These are phyloP conservation scores for Solanum appendiculatum DNA, from an alignment of 257 asterid species.

Conservation along the genomic window DNA sequence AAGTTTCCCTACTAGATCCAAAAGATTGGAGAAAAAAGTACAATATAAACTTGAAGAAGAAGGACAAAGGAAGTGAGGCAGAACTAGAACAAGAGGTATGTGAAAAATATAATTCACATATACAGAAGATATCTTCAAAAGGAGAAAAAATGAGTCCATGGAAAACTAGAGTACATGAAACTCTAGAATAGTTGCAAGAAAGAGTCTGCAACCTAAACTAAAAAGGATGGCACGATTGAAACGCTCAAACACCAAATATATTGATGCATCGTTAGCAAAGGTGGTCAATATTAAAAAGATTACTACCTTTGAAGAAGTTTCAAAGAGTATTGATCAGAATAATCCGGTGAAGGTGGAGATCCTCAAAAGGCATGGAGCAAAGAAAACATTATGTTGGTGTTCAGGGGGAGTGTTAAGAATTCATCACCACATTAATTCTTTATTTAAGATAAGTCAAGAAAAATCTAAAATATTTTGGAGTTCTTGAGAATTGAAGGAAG, in stretches of 20 bases:
- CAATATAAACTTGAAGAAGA: neutral
- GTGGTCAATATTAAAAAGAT: neutral
- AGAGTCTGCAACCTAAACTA: neutral
- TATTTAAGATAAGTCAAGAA: too few relatives aligned
- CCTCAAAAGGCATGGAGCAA: too few relatives aligned
- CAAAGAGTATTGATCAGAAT: too few relatives aligned
- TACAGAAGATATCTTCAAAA: neutral
- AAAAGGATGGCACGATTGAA: neutral
- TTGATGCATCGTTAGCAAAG: neutral
- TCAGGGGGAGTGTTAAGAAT: too few relatives aligned
- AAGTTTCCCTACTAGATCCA: neutral
- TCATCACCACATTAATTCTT: too few relatives aligned
- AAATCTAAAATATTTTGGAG: too few relatives aligned
- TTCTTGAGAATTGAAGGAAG: too few relatives aligned
- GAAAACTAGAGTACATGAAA: neutral
- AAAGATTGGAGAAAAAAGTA: neutral
- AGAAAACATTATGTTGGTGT: too few relatives aligned
- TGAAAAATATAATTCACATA: neutral
- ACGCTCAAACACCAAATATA: neutral
- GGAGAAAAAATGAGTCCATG: neutral
- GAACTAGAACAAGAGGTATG: neutral
- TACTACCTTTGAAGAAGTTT: neutral
- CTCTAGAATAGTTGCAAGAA: neutral
- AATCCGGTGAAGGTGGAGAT: too few relatives aligned
- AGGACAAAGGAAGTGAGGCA: neutral